A percentile compares a stretch with the other conserved stretches of the same genome.
Conservation (phyloP, 2,329 filamentous ascomycete species). For the Sphaerulina vaccinii region DNA sequence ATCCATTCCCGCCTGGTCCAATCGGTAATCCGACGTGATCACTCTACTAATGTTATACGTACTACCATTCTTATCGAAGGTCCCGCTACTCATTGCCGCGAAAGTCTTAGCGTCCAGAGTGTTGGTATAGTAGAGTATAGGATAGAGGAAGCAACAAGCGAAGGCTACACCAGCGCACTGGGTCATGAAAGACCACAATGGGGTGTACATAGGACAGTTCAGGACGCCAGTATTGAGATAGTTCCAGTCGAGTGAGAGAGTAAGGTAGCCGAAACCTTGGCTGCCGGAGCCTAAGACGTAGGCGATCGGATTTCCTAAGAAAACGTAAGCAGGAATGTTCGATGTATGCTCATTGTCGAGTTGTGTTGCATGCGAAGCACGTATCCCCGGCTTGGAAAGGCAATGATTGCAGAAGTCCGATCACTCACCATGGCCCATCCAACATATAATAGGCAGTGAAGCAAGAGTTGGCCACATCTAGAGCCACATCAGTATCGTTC, state of each 20-base stretch:
- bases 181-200: constrained; percentile 43
- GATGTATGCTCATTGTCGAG: too few relatives aligned
- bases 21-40: constrained; percentile 63
- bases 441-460: constrained; percentile 34
- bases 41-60: constrained; percentile 79
- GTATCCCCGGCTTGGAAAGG: too few relatives aligned
- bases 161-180: constrained; percentile 58
- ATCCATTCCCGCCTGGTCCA: constrained; percentile 23
- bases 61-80: constrained; percentile 80
- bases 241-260: constrained; percentile 35
- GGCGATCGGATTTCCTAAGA: constrained; percentile 36
- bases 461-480: constrained; percentile 35
- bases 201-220: constrained; percentile 16
- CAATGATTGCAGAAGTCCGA: too few relatives aligned
- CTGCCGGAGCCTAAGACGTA: constrained; percentile 35
- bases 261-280: constrained; percentile 37
- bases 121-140: constrained; percentile 73
- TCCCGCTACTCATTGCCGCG: constrained; percentile 51
- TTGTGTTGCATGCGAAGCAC: too few relatives aligned
- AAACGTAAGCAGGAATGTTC: too few relatives aligned
- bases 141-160: constrained; percentile 49
- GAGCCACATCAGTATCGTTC: not conserved
- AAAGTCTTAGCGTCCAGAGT: constrained; percentile 80
- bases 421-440: constrained; percentile 37
- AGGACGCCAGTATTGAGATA: constrained; percentile 12